Conservation (phyloP, 768 basidiomycete genomes). For the Suillus clintonianus region DNA sequence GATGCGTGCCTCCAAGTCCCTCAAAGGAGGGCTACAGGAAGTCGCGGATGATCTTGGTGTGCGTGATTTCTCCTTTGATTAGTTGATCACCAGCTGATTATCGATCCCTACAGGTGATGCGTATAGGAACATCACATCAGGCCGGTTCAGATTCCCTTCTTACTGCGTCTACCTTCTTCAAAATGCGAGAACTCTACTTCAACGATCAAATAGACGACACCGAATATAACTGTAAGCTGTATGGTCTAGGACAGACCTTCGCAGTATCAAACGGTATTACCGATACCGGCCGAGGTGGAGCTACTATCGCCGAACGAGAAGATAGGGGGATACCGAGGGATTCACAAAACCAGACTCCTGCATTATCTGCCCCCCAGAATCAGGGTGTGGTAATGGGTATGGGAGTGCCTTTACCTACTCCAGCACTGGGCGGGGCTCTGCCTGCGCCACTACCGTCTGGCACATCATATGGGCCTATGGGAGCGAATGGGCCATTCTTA, state of each 20-base stretch:
- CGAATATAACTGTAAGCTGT: conserved; percentile 82
- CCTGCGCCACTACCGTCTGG: conserved; percentile 46
- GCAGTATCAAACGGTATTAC: conserved; percentile 64
- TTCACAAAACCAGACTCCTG: conserved; percentile 58
- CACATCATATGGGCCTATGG: conserved; percentile 62
- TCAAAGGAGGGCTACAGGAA: conserved; percentile 89
- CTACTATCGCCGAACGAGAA: conserved; percentile 81
- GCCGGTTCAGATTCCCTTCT: conserved; percentile 97
- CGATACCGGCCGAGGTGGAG: conserved; percentile 67
- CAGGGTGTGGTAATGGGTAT: conserved; percentile 53
- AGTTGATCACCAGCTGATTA: not conserved
- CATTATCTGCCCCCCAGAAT: conserved; percentile 35
- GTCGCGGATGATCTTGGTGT: conserved; percentile 96
- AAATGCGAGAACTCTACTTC: conserved; percentile 92
- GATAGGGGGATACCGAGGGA: conserved; percentile 56
- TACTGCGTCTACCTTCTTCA: conserved; percentile 93
- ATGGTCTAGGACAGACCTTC: conserved; percentile 82
- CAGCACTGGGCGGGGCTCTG: conserved; percentile 40
- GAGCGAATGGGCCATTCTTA: conserved; percentile 62
- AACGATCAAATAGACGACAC: conserved; percentile 82
- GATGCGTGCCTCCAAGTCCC: conserved; percentile 81
- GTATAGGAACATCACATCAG: conserved; percentile 91
- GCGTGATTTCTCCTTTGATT: conserved; percentile 29
- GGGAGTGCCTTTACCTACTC: conserved; percentile 39
- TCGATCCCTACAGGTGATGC: conserved; percentile 61